Evolutionary conservation across 441 rosid species (phyloP), one percentile per base, ranked within the genome.

Genomic region (Adansonia madagascariensis): DNA sequence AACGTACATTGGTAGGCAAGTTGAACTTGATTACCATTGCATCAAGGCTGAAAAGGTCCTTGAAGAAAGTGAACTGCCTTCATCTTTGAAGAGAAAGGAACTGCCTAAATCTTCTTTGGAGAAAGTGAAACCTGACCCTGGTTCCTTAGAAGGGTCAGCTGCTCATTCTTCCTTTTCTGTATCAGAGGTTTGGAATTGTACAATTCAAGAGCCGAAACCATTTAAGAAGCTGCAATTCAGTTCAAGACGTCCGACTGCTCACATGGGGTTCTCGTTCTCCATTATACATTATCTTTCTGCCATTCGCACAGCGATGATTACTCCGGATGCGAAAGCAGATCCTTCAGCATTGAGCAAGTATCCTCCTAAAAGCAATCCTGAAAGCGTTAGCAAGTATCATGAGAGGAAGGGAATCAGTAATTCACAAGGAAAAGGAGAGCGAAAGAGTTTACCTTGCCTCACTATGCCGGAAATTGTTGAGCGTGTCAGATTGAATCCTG

Each of bases 201-300:
- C 69, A 60, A 81, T 74, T 80, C 70, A 62, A 47, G 85, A 81
- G 69, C 72, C 46, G n/a, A 73, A 71, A 50, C 60, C 46, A 50
- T 52, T 70, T 70, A 17, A 76, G 75, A 82, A 82, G 73, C 20
- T 66, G 69, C 18, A 60, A 35, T 77, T 63, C 18, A 50, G 71
- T 43, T 73, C 46, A 27, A 62, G 44, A 50, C 79, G 76, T 6
- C 79, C 83, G 1, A 75, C 72, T 5, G 73, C 63, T 69, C 82
- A 79, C 60, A 50, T 71, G 1, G 83, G 80, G 18, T 80, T 82
- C 80, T 82, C 82, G n/a, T 84, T 86, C 81, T 86, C 87, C 14
- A 76, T 84, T 18, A 49, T 84, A 17, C 87, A 82, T 77, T 81
- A 84, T 74, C 83, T 86, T 55, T 75, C 84, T 10, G 78, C 87